Base-by-base conservation (phyloP, 73 alveolate genomes). In the Effrenium voratum region DNA sequence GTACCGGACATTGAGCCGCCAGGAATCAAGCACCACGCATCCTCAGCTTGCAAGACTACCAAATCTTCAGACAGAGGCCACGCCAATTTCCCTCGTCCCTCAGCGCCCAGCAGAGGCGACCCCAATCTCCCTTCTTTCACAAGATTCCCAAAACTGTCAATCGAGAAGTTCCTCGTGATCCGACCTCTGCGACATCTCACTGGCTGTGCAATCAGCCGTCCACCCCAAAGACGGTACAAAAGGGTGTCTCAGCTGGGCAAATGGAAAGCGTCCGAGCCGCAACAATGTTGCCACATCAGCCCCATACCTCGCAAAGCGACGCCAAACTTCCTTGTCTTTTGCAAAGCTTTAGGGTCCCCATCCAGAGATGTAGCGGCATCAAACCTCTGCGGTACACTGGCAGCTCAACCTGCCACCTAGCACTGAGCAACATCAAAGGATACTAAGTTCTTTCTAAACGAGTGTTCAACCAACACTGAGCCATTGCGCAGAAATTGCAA, bases 161-260 rank as follows among this genome's bases (percentile, higher is more conserved):
- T 41, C 1, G 13, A 8, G 41, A 10, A 19, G 43, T 30, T 26
- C 5, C 12, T 13, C 5, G 86, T 68, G 97, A 66, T 90, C 97
- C 66, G 87, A 75, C 97, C 8, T n/a, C 30, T 75, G 97, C 97
- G 97, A 68, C 68, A 76, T 87, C 73, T 90, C 97, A 90, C 97
- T 70, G 97, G 97, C 97, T 90, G 97, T 70, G 88, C 59, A 90
- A 90, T 90, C 97, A 76, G 87, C 97, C 97, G 88, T 90, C 97
- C 96, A 88, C 96, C 96, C 96, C 96, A 86, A 63, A 88, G 85
- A 55, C 32, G 86, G 55, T n/a, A 45, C 57, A 76, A 75, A 45
- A 68, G 96, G 86, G 85, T 68, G 86, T 88, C 96, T 66, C 86
- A 77, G 96, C 22, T 45, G 66, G 32, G 96, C 96, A 26, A 30